phyloP scores from a whole-genome alignment of 139 green algal genomes.

The Tetradesmus obliquus region DNA sequence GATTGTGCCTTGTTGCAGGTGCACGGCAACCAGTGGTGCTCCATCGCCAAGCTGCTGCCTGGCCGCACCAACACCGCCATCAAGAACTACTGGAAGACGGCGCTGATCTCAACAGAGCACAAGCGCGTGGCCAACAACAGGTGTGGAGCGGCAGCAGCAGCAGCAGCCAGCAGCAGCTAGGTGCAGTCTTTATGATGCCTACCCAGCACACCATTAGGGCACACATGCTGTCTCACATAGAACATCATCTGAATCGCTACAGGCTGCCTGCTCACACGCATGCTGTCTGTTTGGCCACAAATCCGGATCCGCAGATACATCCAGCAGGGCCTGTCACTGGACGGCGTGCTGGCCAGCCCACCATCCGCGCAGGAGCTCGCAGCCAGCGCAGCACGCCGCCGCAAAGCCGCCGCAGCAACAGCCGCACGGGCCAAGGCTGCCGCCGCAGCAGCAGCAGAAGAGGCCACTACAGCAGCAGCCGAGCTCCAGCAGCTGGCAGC shows the following conservation, averaged over 20 bases:
- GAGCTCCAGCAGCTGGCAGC: not conserved
- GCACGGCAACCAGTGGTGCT: conserved; percentile 21
- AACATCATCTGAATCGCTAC: not conserved
- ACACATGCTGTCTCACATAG: too few relatives aligned
- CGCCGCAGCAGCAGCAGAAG: not conserved
- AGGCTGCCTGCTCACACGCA: not conserved
- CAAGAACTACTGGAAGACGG: conserved; percentile 45
- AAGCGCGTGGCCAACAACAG: conserved; percentile 29
- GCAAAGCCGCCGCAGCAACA: not conserved
- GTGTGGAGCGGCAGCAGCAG: not conserved
- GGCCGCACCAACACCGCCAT: conserved; percentile 38
- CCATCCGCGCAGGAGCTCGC: not conserved
- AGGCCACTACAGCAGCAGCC: not conserved
- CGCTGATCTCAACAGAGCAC: not conserved
- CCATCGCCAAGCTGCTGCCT: conserved; percentile 40
- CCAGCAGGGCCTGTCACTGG: conserved; percentile 24
- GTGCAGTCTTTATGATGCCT: too few relatives aligned
- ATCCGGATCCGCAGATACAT: conserved; percentile 6
- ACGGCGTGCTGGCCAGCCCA: conserved; percentile 11
- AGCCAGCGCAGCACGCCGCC: conserved; percentile 3
- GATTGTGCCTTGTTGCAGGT: not conserved
- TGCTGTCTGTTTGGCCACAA: not conserved
- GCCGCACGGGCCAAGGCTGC: not conserved
- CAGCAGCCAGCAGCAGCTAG: not conserved
- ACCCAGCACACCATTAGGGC: too few relatives aligned